A percentile compares a stretch with the other conserved stretches of the same genome.
Conservation (phyloP, 805 yeast species). For the Torulaspora quercuum region DNA sequence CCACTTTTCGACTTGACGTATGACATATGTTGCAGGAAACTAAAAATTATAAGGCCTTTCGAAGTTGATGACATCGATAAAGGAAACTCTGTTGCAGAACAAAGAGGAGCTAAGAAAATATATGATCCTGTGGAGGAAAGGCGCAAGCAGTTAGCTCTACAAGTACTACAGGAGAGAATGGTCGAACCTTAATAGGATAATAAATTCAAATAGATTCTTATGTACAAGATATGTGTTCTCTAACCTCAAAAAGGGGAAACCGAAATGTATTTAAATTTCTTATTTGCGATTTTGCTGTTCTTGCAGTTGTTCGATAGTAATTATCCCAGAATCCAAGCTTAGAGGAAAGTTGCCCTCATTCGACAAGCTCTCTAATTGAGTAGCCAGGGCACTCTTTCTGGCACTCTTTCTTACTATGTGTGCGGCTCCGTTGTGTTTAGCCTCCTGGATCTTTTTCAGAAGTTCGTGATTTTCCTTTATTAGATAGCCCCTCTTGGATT, state of each 20-base stretch:
- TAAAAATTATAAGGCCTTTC: slow-evolving; percentile 58
- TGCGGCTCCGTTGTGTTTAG: slow-evolving; percentile 22
- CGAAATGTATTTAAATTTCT: too few relatives aligned
- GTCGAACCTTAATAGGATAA: slow-evolving; percentile 6
- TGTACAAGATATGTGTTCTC: slow-evolving; percentile 6
- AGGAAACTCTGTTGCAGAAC: slow-evolving; percentile 64
- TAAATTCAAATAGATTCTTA: slow-evolving; percentile 1
- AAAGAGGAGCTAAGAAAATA: slow-evolving; percentile 43
- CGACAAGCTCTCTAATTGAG: slow-evolving; percentile 38
- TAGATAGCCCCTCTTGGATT: slow-evolving; percentile 73
- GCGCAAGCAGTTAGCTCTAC: slow-evolving; percentile 72
- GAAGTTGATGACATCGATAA: slow-evolving; percentile 67
- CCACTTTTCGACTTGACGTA: slow-evolving; percentile 48
- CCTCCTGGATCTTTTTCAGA: slow-evolving; percentile 25
- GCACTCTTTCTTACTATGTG: slow-evolving; percentile 22
- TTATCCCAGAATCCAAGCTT: slow-evolving; percentile 23
- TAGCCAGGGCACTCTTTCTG: slow-evolving; percentile 35
- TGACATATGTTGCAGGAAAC: slow-evolving; percentile 36
- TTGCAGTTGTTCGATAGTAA: slow-evolving; percentile 14
- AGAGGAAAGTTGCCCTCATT: slow-evolving; percentile 21
- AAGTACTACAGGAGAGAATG: slow-evolving; percentile 67
- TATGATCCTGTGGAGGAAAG: slow-evolving; percentile 55
- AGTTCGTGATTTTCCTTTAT: slow-evolving; percentile 39
- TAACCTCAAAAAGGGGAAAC: too few relatives aligned
- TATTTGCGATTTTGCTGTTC: slow-evolving; percentile 7